Evolutionary conservation across 768 basidiomycete genomes (phyloP).

Genomic region (Hydnum rufescens): DNA sequence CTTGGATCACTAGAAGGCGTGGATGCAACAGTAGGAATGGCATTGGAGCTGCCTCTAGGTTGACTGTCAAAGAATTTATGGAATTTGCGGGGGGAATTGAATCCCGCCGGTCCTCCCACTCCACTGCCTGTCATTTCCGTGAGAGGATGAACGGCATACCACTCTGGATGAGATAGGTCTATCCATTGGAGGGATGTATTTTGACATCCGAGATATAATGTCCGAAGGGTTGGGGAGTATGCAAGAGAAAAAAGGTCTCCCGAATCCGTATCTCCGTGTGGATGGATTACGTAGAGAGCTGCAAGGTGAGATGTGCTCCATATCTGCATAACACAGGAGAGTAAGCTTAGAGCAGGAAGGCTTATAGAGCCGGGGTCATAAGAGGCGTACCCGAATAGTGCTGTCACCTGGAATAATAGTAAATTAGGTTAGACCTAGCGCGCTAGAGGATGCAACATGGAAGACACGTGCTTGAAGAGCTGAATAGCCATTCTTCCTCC

Average conservation of each 20-base stretch:
- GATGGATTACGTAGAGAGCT: conserved; percentile 51
- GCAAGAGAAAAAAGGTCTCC: conserved; percentile 77
- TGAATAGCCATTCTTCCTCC: conserved; percentile 72
- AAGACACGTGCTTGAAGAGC: conserved; percentile 49
- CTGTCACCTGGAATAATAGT: conserved; percentile 44
- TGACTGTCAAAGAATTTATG: conserved; percentile 82
- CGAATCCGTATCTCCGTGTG: conserved; percentile 59
- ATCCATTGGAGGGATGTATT: conserved; percentile 89
- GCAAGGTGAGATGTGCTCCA: conserved; percentile 59
- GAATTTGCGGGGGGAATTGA: no score
- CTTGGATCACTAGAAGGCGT: no score
- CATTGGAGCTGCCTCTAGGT: not conserved
- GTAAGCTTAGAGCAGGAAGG: not conserved
- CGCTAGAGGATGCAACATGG: not conserved
- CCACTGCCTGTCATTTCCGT: no score
- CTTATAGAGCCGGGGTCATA: not conserved
- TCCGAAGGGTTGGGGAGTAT: conserved; percentile 42
- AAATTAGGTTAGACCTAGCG: conserved; percentile 1
- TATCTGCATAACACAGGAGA: conserved; percentile 26
- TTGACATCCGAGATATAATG: conserved; percentile 76
- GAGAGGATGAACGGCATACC: not conserved
- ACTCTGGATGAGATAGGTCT: conserved; percentile 25
- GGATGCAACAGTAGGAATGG: not conserved
- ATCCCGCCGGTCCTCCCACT: no score
- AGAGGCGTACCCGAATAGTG: conserved; percentile 48